These are phyloP conservation scores for Vaccinium macrocarpon DNA, from an alignment of 148 eudicot species.

Conservation along the genomic window DNA sequence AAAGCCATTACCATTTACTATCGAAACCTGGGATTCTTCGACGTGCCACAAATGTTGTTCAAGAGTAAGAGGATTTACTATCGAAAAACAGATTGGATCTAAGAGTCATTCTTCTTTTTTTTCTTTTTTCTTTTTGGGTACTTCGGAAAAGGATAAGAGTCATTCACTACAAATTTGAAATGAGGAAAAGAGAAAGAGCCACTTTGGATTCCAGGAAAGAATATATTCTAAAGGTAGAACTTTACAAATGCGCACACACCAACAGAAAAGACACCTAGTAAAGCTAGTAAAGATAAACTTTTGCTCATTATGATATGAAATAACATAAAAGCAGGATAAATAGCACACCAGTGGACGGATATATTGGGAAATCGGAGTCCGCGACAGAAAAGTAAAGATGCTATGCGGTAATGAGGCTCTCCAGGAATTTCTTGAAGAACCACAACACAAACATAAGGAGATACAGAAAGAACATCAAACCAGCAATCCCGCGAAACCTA, in stretches of 20 bases:
- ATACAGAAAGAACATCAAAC: neutral
- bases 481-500: slow-evolving; percentile 19
- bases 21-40: neutral
- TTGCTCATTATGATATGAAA: neutral
- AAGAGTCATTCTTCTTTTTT: neutral
- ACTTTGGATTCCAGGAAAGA: neutral
- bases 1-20: neutral
- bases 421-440: neutral
- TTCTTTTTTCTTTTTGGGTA: no score
- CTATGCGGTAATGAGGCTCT: neutral
- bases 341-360: neutral
- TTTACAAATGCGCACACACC: neutral
- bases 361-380: neutral
- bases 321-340: neutral
- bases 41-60: neutral
- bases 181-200: neutral
- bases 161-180: neutral
- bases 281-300: neutral
- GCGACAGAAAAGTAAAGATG: neutral
- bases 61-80: neutral
- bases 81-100: neutral
- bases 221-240: neutral
- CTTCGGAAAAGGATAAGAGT: neutral
- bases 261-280: neutral
- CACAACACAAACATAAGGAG: neutral